These are phyloP conservation scores for Phycomyces blakesleeanus DNA, from an alignment of 192 early-diverging fungal genomes.

Conservation along the genomic window DNA sequence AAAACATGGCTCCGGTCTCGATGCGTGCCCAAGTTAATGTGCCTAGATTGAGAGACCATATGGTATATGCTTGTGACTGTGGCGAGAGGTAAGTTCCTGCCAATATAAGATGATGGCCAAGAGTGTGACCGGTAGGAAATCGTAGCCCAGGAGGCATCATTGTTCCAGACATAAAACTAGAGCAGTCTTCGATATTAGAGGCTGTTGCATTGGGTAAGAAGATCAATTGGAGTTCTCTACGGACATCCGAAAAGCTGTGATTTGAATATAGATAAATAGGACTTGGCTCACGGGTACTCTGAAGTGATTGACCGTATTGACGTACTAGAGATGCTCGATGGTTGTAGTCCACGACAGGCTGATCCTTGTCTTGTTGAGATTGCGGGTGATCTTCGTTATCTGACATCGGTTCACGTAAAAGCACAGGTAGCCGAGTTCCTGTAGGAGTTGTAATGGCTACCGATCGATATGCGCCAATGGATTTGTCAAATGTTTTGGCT, in stretches of 20 bases:
- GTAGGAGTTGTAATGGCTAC: conserved; percentile 42
- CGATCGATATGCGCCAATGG: conserved; percentile 69
- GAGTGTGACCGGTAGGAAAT: conserved; percentile 63
- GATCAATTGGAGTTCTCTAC: conserved; percentile 63
- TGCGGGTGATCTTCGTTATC: conserved; percentile 2
- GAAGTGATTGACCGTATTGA: neutral
- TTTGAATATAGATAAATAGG: conserved; percentile 66
- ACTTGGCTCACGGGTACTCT: neutral
- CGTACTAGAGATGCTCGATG: neutral
- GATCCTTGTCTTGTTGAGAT: neutral
- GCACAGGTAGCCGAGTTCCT: neutral
- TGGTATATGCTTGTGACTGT: conserved; percentile 55
- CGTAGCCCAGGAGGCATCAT: conserved; percentile 67
- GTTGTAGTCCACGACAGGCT: neutral
- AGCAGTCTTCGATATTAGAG: conserved; percentile 57
- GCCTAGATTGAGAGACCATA: conserved; percentile 62
- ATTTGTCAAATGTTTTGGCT: conserved; percentile 56
- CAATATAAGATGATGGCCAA: conserved; percentile 63
- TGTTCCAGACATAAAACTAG: conserved; percentile 59
- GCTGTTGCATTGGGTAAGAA: conserved; percentile 39
- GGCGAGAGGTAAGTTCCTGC: conserved; percentile 67
- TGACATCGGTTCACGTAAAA: neutral
- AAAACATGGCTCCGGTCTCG: conserved; percentile 59
- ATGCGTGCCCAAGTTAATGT: conserved; percentile 59
- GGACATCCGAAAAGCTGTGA: conserved; percentile 70